These are phyloP conservation scores for Gentiana macrophylla DNA, from an alignment of 257 asterid genomes.

Conservation along the genomic window DNA sequence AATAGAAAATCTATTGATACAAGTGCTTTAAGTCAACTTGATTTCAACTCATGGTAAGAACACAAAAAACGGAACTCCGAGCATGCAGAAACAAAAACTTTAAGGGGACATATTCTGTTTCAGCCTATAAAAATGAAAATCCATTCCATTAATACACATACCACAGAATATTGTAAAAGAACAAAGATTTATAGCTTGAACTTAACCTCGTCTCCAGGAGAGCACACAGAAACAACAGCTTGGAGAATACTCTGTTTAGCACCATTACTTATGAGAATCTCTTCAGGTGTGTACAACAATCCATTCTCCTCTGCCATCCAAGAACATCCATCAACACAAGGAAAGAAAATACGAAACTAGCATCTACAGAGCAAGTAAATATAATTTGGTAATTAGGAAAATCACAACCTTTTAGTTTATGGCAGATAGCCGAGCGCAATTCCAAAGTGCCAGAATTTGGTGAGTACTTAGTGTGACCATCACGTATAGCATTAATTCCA, in stretches of 20 bases:
- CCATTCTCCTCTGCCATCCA: conserved; percentile 73
- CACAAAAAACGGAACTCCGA: no score
- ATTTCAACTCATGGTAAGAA: no score
- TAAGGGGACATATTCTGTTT: no score
- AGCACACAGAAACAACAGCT: conserved; percentile 89
- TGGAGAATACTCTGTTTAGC: conserved; percentile 89
- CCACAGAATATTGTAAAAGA: no score
- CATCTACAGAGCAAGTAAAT: no score
- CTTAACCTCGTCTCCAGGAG: conserved; percentile 95
- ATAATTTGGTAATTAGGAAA: neutral
- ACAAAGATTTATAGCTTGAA: neutral
- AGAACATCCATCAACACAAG: conserved; percentile 1
- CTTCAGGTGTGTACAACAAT: conserved; percentile 72
- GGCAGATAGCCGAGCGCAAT: conserved; percentile 78
- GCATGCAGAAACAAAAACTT: no score
- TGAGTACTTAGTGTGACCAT: conserved; percentile 83
- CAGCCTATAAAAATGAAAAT: no score
- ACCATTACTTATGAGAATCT: conserved; percentile 90
- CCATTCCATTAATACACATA: no score
- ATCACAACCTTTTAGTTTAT: conserved; percentile 66
- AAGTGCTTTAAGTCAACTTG: no score
- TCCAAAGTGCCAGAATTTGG: conserved; percentile 92
- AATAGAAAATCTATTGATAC: no score
- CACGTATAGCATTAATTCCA: conserved; percentile 80
- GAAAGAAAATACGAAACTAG: neutral